A percentile compares a stretch with the other conserved stretches of the same genome.
phyloP scores from a whole-genome alignment of 345 rosid species.

The Lepidium africanum region DNA sequence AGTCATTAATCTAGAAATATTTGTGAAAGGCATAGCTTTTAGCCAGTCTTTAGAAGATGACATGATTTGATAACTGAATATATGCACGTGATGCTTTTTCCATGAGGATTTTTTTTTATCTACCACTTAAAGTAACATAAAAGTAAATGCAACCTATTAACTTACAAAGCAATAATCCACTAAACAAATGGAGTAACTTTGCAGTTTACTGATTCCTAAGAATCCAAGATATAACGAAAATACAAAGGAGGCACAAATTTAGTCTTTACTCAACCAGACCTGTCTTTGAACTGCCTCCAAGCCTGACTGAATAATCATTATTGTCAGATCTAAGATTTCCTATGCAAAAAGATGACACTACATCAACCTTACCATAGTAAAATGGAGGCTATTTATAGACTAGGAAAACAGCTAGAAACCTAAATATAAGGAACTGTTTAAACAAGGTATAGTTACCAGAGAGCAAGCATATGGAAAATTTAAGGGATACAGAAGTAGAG shows the following conservation, averaged over 20 bases:
- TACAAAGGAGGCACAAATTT: neutral
- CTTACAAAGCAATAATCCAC: neutral
- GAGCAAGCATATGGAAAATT: neutral
- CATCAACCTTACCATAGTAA: neutral
- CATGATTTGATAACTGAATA: neutral
- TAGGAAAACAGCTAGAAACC: neutral
- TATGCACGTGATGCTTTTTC: neutral
- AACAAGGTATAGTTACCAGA: neutral
- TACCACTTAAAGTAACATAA: neutral
- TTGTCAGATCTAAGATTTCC: neutral
- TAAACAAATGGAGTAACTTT: neutral
- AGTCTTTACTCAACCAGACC: neutral
- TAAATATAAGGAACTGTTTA: neutral
- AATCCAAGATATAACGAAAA: neutral
- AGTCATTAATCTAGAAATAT: conserved; percentile 2
- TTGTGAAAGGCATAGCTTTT: neutral
- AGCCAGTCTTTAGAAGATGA: neutral
- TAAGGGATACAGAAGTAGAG: too few species aligned
- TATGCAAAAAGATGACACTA: conserved; percentile 3
- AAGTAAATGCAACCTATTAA: neutral
- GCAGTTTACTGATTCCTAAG: neutral
- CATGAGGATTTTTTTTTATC: neutral
- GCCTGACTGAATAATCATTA: neutral
- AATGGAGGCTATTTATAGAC: neutral
- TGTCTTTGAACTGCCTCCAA: neutral